Conservation (phyloP, 176 grass and related monocot species). For the Zizania latifolia region DNA sequence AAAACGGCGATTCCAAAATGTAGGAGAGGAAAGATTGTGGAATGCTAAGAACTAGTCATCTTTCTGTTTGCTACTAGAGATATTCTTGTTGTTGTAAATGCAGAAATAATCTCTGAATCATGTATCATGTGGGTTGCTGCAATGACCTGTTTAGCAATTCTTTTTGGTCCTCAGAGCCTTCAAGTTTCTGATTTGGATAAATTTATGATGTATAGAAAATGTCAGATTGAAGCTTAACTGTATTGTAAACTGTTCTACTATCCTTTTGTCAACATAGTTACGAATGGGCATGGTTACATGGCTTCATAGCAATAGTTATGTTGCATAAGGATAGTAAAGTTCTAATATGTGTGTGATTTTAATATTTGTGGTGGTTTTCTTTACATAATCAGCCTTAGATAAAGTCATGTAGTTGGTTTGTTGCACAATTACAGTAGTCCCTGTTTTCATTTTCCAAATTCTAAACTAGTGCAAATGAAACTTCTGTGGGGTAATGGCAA, state of each 20-base stretch:
- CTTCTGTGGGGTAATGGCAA: not conserved
- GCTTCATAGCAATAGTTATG: not conserved
- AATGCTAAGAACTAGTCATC: not conserved
- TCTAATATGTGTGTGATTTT: not conserved
- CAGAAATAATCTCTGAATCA: not conserved
- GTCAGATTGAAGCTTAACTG: not conserved
- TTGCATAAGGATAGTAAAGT: not conserved
- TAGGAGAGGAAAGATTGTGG: slow-evolving; percentile 1
- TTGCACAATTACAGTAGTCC: not conserved
- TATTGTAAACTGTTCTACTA: no score
- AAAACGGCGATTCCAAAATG: slow-evolving; percentile 22
- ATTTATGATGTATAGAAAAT: not conserved
- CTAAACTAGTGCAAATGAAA: not conserved
- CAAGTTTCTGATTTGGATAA: not conserved
- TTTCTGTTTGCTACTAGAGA: not conserved
- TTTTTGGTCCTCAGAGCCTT: not conserved
- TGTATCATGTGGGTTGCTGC: not conserved
- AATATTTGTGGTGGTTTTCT: not conserved
- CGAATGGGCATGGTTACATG: not conserved
- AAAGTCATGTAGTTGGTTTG: not conserved
- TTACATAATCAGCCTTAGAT: not conserved
- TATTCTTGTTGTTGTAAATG: not conserved
- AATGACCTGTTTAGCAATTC: not conserved
- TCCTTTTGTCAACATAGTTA: not conserved
- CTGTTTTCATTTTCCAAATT: not conserved